Percentiles rank a stretch among this genome's conserved stretches.
These are phyloP conservation scores for Penicillium sp. DNA, from an alignment of 2,329 filamentous ascomycete genomes.

Conservation along the genomic window DNA sequence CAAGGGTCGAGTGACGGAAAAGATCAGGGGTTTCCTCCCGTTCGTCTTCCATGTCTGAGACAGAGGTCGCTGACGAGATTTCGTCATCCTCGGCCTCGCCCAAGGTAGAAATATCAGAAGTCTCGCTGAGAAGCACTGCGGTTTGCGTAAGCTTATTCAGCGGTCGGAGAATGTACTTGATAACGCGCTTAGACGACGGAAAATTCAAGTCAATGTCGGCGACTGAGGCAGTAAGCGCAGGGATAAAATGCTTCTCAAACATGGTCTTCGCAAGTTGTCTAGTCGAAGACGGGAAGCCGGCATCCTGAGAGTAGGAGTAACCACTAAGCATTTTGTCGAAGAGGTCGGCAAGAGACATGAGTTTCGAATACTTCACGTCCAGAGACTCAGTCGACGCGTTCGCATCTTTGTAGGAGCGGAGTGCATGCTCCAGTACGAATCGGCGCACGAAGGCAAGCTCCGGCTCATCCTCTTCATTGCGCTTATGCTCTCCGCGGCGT, in stretches of 20 bases:
- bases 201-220: constrained; percentile 95
- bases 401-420: constrained; percentile 89
- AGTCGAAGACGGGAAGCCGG: constrained; percentile 58
- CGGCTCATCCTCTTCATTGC: constrained; percentile 41
- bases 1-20: constrained; percentile 91
- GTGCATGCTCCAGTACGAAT: constrained; percentile 88
- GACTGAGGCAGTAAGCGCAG: constrained; percentile 83
- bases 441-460: constrained; percentile 82
- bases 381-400: constrained; percentile 73
- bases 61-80: constrained; percentile 78
- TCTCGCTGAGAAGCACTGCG: constrained; percentile 79
- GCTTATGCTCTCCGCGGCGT: constrained; percentile 48
- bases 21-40: constrained; percentile 95
- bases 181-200: constrained; percentile 84
- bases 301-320: constrained; percentile 60
- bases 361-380: constrained; percentile 80
- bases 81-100: constrained; percentile 79
- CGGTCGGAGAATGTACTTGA: constrained; percentile 93
- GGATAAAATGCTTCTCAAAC: constrained; percentile 96
- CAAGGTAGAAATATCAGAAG: constrained; percentile 67
- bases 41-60: constrained; percentile 81
- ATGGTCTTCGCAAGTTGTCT: constrained; percentile 88
- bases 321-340: constrained; percentile 90
- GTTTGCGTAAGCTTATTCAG: constrained; percentile 83
- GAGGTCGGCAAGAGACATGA: constrained; percentile 83